Evolutionary conservation across 257 asterid genomes (phyloP).

Genomic region (Plantago ovata): DNA sequence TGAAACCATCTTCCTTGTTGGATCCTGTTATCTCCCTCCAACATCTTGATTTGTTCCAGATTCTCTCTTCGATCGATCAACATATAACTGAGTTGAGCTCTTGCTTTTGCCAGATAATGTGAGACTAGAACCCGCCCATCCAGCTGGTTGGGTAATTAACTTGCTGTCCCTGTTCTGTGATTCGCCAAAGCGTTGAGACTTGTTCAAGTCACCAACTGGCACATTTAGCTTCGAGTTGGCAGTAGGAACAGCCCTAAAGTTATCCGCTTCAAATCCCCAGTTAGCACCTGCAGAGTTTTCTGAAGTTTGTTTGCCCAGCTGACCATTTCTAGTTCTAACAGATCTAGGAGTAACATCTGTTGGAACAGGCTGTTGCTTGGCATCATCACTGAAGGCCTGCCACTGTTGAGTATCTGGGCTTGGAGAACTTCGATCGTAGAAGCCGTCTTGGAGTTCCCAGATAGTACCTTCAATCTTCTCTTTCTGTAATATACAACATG

Average conservation of each 20-base stretch:
- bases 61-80: not conserved
- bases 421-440: conserved; percentile 44
- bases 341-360: conserved; percentile 43
- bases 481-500: conserved; percentile 28
- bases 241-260: conserved; percentile 66
- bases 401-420: conserved; percentile 66
- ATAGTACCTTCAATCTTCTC: conserved; percentile 75
- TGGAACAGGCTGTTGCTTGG: conserved; percentile 37
- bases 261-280: conserved; percentile 86
- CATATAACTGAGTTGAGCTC: not conserved
- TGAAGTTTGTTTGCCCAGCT: conserved; percentile 37
- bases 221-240: conserved; percentile 40
- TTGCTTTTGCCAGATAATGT: not conserved
- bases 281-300: conserved; percentile 35
- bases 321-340: conserved; percentile 65
- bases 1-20: not conserved
- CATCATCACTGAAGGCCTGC: conserved; percentile 78
- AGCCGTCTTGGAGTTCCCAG: conserved; percentile 71
- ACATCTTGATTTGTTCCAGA: not conserved
- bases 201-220: conserved; percentile 30
- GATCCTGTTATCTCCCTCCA: not conserved
- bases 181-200: conserved; percentile 52
- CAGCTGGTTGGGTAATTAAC: conserved; percentile 76
- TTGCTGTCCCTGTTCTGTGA: conserved; percentile 44
- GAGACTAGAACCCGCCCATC: conserved; percentile 89